These are phyloP conservation scores for Pulveroboletus sp. DNA, from an alignment of 768 basidiomycete species.

Conservation along the genomic window DNA sequence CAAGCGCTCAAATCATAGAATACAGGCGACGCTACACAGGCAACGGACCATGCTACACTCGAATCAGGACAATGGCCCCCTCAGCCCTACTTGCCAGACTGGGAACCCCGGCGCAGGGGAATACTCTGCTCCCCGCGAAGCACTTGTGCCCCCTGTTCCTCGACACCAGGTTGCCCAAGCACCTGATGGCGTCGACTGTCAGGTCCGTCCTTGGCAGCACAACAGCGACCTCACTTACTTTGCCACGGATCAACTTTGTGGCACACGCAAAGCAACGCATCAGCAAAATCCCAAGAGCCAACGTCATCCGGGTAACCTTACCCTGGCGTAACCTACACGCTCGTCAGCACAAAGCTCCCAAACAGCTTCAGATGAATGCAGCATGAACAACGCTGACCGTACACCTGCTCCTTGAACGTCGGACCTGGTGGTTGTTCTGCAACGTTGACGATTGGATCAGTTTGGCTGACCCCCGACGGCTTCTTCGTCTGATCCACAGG, in stretches of 20 bases:
- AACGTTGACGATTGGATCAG: slow-evolving; percentile 25
- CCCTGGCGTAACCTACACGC: slow-evolving; percentile 29
- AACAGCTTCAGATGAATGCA: not conserved
- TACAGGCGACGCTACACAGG: not conserved
- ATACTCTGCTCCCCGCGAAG: slow-evolving; percentile 44
- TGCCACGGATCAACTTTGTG: slow-evolving; percentile 28
- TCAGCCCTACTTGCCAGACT: slow-evolving; percentile 16
- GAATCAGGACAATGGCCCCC: not conserved
- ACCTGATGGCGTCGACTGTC: slow-evolving; percentile 11
- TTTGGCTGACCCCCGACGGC: slow-evolving; percentile 22
- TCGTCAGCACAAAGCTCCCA: not conserved
- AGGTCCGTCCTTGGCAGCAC: slow-evolving; percentile 1
- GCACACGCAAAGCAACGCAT: not conserved
- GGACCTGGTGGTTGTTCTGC: slow-evolving; percentile 27
- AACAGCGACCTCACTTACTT: slow-evolving; percentile 15
- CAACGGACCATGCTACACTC: not conserved
- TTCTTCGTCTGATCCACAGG: slow-evolving; percentile 26
- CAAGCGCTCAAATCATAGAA: not conserved
- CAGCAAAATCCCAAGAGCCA: slow-evolving; percentile 1
- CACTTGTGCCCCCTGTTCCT: slow-evolving; percentile 51
- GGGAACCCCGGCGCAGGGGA: slow-evolving; percentile 25
- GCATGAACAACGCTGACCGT: slow-evolving; percentile 36
- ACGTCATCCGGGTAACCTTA: slow-evolving; percentile 7
- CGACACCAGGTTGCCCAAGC: slow-evolving; percentile 36
- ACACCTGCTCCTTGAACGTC: slow-evolving; percentile 56